Conservation (phyloP, 495 filamentous ascomycete genomes). For the Neurospora sp. region DNA sequence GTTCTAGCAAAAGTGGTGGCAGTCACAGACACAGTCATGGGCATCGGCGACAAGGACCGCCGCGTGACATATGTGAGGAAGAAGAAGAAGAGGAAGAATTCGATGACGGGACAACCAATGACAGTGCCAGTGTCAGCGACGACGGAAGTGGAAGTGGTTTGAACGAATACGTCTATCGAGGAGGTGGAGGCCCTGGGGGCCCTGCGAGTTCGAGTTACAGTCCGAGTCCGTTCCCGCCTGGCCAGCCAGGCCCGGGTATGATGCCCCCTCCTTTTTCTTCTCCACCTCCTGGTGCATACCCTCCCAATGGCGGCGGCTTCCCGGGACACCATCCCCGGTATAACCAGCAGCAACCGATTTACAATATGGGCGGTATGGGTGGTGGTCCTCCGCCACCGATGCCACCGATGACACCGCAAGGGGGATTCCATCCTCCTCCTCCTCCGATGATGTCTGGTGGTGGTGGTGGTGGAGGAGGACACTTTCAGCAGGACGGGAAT, state of each 20-base stretch:
- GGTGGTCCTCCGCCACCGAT: background rate
- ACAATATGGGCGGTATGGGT: background rate
- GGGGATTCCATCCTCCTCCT: background rate
- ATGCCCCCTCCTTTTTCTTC: background rate
- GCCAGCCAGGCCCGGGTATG: background rate
- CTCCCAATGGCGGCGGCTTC: background rate
- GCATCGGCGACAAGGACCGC: background rate
- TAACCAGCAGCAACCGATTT: background rate
- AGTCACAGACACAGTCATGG: background rate
- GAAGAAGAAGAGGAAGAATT: constrained; percentile 6
- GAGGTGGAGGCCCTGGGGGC: background rate
- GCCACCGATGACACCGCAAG: background rate
- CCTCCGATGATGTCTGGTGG: background rate
- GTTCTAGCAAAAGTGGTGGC: background rate
- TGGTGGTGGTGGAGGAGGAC: background rate
- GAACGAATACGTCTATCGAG: background rate
- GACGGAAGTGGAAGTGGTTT: background rate
- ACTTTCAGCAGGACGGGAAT: background rate
- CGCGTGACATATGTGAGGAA: background rate
- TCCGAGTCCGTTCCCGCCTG: background rate
- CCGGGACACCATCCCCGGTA: background rate
- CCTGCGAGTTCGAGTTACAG: background rate
- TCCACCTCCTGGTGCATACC: background rate
- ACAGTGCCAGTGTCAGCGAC: constrained; percentile 1
- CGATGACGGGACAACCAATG: constrained; percentile 3